phyloP scores from a whole-genome alignment of 106 monocot species.

The Hemerocallis citrina region DNA sequence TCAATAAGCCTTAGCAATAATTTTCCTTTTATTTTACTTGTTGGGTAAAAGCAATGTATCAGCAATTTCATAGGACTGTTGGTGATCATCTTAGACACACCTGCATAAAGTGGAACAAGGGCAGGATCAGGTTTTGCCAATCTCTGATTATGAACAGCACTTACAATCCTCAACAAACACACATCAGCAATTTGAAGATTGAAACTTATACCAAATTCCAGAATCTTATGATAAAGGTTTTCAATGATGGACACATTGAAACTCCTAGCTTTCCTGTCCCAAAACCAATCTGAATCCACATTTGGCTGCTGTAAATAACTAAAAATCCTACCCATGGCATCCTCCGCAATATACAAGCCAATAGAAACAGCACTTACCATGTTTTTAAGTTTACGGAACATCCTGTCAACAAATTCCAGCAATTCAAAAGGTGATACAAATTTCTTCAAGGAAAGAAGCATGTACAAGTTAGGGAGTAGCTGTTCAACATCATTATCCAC shows the following conservation, averaged over 20 bases:
- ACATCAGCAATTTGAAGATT: constrained; percentile 39
- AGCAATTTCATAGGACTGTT: constrained; percentile 52
- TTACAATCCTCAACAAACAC: constrained; percentile 53
- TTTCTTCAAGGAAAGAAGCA: constrained; percentile 30
- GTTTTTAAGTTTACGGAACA: constrained; percentile 42
- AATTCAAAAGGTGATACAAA: constrained; percentile 68
- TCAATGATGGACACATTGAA: constrained; percentile 25
- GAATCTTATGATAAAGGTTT: constrained; percentile 43
- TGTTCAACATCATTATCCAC: constrained; percentile 19
- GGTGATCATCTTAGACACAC: constrained; percentile 41
- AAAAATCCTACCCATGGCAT: constrained; percentile 37
- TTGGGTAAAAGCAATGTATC: constrained; percentile 39
- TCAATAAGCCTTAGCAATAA: constrained; percentile 44
- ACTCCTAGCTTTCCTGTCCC: constrained; percentile 17
- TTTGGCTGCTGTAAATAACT: constrained; percentile 13
- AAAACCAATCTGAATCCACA: constrained; percentile 7
- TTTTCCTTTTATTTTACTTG: constrained; percentile 59
- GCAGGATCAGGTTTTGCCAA: constrained; percentile 10
- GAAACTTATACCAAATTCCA: constrained; percentile 33
- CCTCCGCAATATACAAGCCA: constrained; percentile 45
- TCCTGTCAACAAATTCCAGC: constrained; percentile 55
- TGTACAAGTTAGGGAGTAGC: constrained; percentile 44
- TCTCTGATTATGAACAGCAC: constrained; percentile 28
- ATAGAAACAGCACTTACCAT: constrained; percentile 29
- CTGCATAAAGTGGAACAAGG: constrained; percentile 35